phyloP scores from a whole-genome alignment of 805 yeast species.

The Saccharomyces jurei region DNA sequence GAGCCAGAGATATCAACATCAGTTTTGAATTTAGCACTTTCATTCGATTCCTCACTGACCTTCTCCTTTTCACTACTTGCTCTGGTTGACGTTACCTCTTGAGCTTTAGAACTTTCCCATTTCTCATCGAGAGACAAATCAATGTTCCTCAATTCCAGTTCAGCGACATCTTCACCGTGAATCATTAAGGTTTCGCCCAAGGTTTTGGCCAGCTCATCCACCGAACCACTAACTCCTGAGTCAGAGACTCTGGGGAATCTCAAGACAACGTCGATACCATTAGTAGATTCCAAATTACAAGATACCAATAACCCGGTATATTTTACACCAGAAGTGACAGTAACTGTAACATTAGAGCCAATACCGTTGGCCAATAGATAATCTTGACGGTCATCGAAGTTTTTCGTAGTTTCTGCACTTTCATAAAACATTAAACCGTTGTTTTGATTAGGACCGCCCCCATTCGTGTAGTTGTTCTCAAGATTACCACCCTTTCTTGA shows the following conservation, averaged over 20 bases:
- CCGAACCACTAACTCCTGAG: constrained; percentile 22
- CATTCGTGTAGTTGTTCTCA: not conserved
- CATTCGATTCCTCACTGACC: constrained; percentile 10
- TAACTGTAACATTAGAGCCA: constrained; percentile 49
- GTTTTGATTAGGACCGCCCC: not conserved
- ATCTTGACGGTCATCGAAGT: constrained; percentile 48
- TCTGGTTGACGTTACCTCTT: constrained; percentile 5
- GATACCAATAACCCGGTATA: constrained; percentile 53
- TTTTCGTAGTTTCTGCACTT: constrained; percentile 23
- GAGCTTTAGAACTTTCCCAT: constrained; percentile 10
- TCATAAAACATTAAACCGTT: constrained; percentile 16
- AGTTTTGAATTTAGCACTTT: constrained; percentile 50
- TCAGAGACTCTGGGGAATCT: constrained; percentile 40
- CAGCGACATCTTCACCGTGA: constrained; percentile 33
- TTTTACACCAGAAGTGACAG: constrained; percentile 53
- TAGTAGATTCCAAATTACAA: constrained; percentile 34
- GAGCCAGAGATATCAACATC: constrained; percentile 73
- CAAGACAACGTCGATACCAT: constrained; percentile 50
- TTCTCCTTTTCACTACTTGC: constrained; percentile 5
- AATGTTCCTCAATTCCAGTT: constrained; percentile 32
- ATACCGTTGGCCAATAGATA: constrained; percentile 50
- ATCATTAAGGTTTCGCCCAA: constrained; percentile 22
- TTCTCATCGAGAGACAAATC: constrained; percentile 24
- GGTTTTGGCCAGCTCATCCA: constrained; percentile 18
- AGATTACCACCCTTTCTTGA: not conserved